Evolutionary conservation across 306 rosid genomes (phyloP), one percentile per base, ranked within the genome.

Genomic region (Vigna reflexopilosa): DNA sequence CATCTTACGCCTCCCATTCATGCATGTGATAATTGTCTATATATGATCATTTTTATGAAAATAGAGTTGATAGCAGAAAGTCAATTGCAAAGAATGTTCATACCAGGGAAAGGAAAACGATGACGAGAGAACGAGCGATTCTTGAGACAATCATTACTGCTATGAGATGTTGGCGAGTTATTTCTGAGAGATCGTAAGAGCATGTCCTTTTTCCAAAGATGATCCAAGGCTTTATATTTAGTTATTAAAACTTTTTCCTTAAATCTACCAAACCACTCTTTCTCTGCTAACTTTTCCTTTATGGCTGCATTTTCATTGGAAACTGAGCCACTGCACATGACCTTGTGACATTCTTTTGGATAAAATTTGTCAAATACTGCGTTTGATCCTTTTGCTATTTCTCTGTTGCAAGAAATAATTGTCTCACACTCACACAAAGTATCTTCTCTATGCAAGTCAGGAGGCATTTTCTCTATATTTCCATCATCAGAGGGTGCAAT

Each of bases 361-460:
- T 86, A 81, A 67, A 86, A 72, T 74, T 83, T 86, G 8, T 71
- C 72, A 76, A 91, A 79, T 73, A 54, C 78, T 10, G 77, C 94
- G 70, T 58, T 57, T 30, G 89, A 87, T 30, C 59, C 81, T 76
- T 72, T 76, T 28, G 90, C 91, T 70, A 64, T 32, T 75, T 87
- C 86, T 86, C 78, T 88, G 75, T 95, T 95, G 71, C 83, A 78
- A 49, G 89, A 80, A 73, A 84, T 77, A 52, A 95, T 88, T 44
- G 51, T 32, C 34, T 86, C 76, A 36, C 74, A 75, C 19, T 86
- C 76, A 36, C 74, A 75, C 19, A 88, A 75, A 13, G 16, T 61
- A 56, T 80, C 13, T 42, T 42, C 47, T 42, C 0, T 2, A 9
- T 9, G 80, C 58, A 76, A 66, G 30, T 85, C 0, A 28, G 32